Evolutionary conservation across 257 asterid genomes (phyloP).

Genomic region (Catharanthus roseus): DNA sequence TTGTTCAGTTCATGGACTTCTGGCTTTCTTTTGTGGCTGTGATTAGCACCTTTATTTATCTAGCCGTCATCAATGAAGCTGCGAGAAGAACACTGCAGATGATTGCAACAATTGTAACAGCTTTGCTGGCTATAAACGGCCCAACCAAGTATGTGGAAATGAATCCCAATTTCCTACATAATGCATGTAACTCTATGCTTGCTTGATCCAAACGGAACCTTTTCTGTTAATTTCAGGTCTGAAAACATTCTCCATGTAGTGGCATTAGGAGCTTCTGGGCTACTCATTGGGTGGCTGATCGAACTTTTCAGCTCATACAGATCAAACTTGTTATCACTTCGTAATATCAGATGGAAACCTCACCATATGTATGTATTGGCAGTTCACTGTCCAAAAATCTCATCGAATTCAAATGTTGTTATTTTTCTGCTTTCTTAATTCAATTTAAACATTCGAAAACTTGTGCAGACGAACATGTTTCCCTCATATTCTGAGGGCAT

Average conservation of each 20-base stretch:
- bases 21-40: conserved; percentile 98
- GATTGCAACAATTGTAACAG: conserved; percentile 64
- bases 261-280: conserved; percentile 59
- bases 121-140: conserved; percentile 74
- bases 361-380: conserved; percentile 1
- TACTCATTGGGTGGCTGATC: conserved; percentile 59
- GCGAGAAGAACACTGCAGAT: conserved; percentile 78
- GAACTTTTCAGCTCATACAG: conserved; percentile 51
- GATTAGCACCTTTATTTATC: conserved; percentile 68
- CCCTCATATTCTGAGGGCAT: conserved; percentile 37
- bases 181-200: neutral
- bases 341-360: conserved; percentile 44
- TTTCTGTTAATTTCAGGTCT: conserved; percentile 42
- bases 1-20: conserved; percentile 66
- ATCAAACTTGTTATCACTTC: conserved; percentile 32
- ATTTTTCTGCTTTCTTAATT: neutral
- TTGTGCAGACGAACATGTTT: conserved; percentile 53
- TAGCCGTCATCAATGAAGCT: conserved; percentile 54
- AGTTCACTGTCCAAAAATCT: neutral
- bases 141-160: conserved; percentile 55
- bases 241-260: conserved; percentile 50
- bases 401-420: neutral
- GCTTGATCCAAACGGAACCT: neutral
- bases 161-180: too few relatives aligned
- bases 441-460: neutral